These are phyloP conservation scores for Corylus avellana DNA, from an alignment of 306 rosid species.

Conservation along the genomic window DNA sequence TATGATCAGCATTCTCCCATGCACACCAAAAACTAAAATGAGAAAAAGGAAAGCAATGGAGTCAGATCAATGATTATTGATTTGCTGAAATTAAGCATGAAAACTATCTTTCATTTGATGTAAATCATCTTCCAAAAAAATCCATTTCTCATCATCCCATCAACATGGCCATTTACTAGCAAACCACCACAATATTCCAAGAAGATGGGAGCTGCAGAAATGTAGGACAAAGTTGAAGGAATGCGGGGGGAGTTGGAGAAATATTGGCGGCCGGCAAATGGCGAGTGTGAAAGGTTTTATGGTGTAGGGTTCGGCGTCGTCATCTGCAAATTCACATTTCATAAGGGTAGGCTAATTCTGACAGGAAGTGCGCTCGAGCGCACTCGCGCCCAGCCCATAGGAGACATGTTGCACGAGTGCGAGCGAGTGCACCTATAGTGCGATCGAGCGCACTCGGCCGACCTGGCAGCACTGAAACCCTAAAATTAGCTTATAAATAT, in stretches of 20 bases:
- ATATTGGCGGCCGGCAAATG: slow-evolving; percentile 6
- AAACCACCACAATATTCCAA: slow-evolving; percentile 37
- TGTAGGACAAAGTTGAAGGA: slow-evolving; percentile 1
- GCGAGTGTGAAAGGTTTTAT: slow-evolving; percentile 10
- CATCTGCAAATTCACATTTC: slow-evolving; percentile 17
- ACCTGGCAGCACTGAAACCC: too few species aligned
- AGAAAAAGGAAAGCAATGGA: not conserved
- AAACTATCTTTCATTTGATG: too few species aligned
- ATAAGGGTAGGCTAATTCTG: too few species aligned
- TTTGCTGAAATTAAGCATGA: not conserved
- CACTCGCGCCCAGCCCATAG: too few species aligned
- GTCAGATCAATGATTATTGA: too few species aligned
- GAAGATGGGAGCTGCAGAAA: slow-evolving; percentile 2
- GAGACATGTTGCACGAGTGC: too few species aligned
- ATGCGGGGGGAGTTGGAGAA: not conserved
- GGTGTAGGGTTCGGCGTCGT: slow-evolving; percentile 37
- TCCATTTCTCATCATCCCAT: too few species aligned
- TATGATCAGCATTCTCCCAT: not conserved
- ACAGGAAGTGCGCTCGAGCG: too few species aligned
- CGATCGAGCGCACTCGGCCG: too few species aligned
- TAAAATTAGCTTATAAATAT: too few species aligned
- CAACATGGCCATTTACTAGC: slow-evolving; percentile 54
- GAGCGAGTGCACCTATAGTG: too few species aligned
- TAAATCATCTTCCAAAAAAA: too few species aligned
- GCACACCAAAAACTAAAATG: not conserved